phyloP scores from a whole-genome alignment of 768 basidiomycete species.

The Lentinula edodes region DNA sequence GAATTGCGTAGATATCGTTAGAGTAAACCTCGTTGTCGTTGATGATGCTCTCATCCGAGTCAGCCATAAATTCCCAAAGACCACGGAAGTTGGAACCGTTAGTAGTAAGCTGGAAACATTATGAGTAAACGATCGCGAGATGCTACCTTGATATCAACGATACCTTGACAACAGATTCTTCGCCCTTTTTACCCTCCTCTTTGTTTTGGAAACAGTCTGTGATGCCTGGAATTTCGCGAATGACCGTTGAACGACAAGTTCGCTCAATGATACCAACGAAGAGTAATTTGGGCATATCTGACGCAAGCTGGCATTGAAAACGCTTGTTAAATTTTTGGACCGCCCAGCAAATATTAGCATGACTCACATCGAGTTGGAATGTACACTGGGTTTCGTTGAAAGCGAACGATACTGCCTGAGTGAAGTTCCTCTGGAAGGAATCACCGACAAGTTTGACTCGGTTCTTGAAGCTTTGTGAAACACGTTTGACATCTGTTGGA shows the following conservation, averaged over 20 bases:
- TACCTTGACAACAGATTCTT: conserved; percentile 43
- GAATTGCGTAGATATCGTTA: conserved; percentile 90
- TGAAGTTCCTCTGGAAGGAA: conserved; percentile 52
- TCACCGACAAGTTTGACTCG: conserved; percentile 40
- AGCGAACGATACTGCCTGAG: conserved; percentile 64
- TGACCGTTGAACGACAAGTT: conserved; percentile 74
- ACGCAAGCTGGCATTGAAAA: conserved; percentile 58
- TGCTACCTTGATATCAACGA: background rate
- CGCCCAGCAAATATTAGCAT: background rate
- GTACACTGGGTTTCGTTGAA: conserved; percentile 65
- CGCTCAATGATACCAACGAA: conserved; percentile 91
- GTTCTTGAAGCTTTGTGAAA: conserved; percentile 28
- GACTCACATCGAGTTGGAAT: conserved; percentile 78
- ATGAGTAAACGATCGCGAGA: conserved; percentile 3
- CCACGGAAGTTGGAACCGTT: conserved; percentile 94
- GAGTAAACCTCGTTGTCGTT: conserved; percentile 82
- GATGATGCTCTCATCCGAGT: conserved; percentile 50
- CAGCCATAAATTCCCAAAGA: conserved; percentile 72
- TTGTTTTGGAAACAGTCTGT: conserved; percentile 78
- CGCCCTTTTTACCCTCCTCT: conserved; percentile 50
- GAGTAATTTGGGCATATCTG: conserved; percentile 87
- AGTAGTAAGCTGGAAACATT: conserved; percentile 54
- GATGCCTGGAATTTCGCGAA: conserved; percentile 89
- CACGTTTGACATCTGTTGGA: conserved; percentile 18
- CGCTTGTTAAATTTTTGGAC: background rate